phyloP scores from a whole-genome alignment of 1,284 basidiomycete genomes.

The Sanguinoderma infundibulare region DNA sequence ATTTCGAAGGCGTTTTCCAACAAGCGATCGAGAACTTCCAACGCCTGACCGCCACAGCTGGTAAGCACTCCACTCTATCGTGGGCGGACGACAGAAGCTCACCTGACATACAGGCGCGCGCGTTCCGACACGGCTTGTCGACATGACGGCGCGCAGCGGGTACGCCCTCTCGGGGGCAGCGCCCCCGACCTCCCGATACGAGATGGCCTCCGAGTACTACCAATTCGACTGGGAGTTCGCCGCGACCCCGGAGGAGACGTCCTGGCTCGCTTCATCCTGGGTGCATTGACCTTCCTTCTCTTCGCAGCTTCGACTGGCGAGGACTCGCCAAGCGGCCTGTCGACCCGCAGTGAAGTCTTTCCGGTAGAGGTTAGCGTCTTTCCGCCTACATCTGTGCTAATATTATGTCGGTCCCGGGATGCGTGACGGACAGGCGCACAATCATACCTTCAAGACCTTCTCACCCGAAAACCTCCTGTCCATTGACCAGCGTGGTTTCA shows the following conservation, averaged over 20 bases:
- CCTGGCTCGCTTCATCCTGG: constrained; percentile 59
- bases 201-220: constrained; percentile 57
- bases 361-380: constrained; percentile 21
- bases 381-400: constrained; percentile 4
- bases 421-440: constrained; percentile 49
- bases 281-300: constrained; percentile 36
- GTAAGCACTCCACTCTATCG: constrained; percentile 30
- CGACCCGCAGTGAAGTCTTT: constrained; percentile 16
- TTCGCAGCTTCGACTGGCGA: constrained; percentile 21
- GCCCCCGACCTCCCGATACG: constrained; percentile 46
- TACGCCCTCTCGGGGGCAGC: constrained; percentile 53
- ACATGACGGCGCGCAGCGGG: constrained; percentile 52
- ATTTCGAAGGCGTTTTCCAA: constrained; percentile 51
- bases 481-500: constrained; percentile 68
- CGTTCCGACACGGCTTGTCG: constrained; percentile 47
- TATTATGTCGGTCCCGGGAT: neutral
- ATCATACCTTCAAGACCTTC: constrained; percentile 64
- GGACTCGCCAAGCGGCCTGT: constrained; percentile 13
- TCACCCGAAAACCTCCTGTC: constrained; percentile 58
- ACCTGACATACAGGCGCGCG: constrained; percentile 41
- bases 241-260: constrained; percentile 58
- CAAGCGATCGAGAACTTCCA: constrained; percentile 44
- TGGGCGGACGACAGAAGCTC: neutral
- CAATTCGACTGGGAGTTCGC: constrained; percentile 57
- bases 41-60: constrained; percentile 46